Percentiles rank a stretch among this genome's conserved stretches.
These are phyloP conservation scores for Protomyces gravidus DNA, from an alignment of 1,139 yeast species.

Conservation along the genomic window DNA sequence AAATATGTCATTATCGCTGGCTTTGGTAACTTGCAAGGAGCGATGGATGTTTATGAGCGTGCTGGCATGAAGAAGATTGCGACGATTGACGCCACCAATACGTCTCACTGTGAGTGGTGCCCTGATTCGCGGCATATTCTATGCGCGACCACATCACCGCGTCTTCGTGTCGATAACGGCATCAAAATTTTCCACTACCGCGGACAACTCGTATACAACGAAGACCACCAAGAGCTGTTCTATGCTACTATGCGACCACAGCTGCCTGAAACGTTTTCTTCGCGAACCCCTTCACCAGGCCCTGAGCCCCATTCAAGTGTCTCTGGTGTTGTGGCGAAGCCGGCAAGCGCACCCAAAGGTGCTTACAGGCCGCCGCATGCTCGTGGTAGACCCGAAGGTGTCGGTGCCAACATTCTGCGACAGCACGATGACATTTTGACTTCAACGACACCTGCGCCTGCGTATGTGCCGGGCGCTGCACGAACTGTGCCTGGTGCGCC, in stretches of 20 bases:
- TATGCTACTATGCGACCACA: conserved; percentile 75
- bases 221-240: conserved; percentile 75
- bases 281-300: conserved; percentile 53
- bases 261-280: conserved; percentile 55
- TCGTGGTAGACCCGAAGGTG: conserved; percentile 44
- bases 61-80: conserved; percentile 75
- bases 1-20: conserved; percentile 90
- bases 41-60: conserved; percentile 92
- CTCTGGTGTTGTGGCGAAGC: conserved; percentile 49
- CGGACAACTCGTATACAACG: conserved; percentile 72
- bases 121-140: conserved; percentile 94
- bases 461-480: conserved; percentile 44
- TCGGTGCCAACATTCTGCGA: conserved; percentile 25
- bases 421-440: conserved; percentile 7
- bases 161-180: conserved; percentile 95
- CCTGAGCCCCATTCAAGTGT: conserved; percentile 64
- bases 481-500: conserved; percentile 32
- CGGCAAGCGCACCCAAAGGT: conserved; percentile 50
- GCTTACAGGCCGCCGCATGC: conserved; percentile 98
- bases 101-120: conserved; percentile 94
- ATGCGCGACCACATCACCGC: conserved; percentile 95
- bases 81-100: conserved; percentile 85
- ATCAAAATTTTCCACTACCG: conserved; percentile 88
- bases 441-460: conserved; percentile 11
- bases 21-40: conserved; percentile 95